Base-by-base conservation (phyloP, 148 eudicot species). In the Rhododendron griersonianum region DNA sequence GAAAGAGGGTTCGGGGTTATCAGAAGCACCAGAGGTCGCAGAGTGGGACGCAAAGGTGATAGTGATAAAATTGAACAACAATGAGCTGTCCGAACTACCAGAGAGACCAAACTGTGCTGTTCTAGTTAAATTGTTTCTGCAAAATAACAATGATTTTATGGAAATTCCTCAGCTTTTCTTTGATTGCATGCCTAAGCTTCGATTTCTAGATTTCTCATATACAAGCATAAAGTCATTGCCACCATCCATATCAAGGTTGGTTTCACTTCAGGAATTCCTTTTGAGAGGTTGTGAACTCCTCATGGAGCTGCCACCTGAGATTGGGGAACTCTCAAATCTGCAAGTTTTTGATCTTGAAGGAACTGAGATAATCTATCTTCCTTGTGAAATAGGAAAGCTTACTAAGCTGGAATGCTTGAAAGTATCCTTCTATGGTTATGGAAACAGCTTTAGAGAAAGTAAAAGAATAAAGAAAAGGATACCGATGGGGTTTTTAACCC, bases 211-310 rank as follows among this genome's bases (percentile, higher is more conserved):
- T 63, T 85, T 86, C 19, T 86, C 88, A 2, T n/a, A 71, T 86
- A 86, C 84, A 28, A 86, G 87, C 84, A 80, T 81, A 63, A 73
- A 65, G 77, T 59, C 81, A 16, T 69, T 86, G 61, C 87, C 84
- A 30, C 19, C 84, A 73, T 81, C 81, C 53, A 86, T 86, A 35
- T 86, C 84, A 4, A 47, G n/a, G 16, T 41, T 86, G 65, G 78
- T 67, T 86, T 67, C 84, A 48, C 85, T 86, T 14, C 25, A 55
- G 76, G 61, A 74, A 53, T 74, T 86, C 37, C 14, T 30, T 41
- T 75, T 86, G 33, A 75, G 81, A 63, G 80, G 84, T 14, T 82
- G 88, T 82, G 71, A 82, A 6, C 81, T 86, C 16, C 55, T 86
- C 7, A 53, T 74, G 73, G 85, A 82, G 30, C 28, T 86, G 45